Evolutionary conservation across 768 basidiomycete species (phyloP).

Genomic region (Podaxis sp.): DNA sequence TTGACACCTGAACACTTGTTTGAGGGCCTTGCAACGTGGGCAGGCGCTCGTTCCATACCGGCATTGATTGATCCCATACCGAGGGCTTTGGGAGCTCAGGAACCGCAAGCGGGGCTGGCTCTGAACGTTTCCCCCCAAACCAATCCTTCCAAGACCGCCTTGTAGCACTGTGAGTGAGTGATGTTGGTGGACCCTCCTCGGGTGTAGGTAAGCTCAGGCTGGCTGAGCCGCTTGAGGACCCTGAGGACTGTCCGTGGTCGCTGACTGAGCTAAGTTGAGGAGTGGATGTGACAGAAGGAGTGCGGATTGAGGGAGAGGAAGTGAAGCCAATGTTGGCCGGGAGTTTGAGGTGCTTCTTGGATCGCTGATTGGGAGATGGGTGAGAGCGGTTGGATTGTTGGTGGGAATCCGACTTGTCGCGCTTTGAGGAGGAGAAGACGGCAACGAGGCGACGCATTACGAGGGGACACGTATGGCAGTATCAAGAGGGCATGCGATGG

Average conservation of each 20-base stretch:
- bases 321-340: not conserved
- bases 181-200: conserved; percentile 44
- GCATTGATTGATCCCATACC: conserved; percentile 26
- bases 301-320: conserved; percentile 16
- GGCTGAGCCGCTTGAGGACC: conserved; percentile 59
- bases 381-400: conserved; percentile 12
- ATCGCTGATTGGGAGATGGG: not conserved
- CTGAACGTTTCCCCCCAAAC: conserved; percentile 36
- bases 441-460: conserved; percentile 64
- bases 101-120: conserved; percentile 15
- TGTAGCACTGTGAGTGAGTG: conserved; percentile 29
- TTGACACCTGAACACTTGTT: not conserved
- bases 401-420: conserved; percentile 32
- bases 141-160: conserved; percentile 52
- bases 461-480: conserved; percentile 10
- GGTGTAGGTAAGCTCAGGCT: conserved; percentile 55
- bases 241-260: conserved; percentile 45
- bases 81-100: conserved; percentile 18
- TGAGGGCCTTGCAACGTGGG: conserved; percentile 9
- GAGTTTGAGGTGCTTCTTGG: conserved; percentile 8
- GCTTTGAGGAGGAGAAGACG: conserved; percentile 43
- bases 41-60: conserved; percentile 8
- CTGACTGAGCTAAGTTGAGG: conserved; percentile 29
- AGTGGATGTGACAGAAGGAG: conserved; percentile 20
- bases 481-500: conserved; percentile 2